phyloP scores from a whole-genome alignment of 1,284 basidiomycete genomes.

The Heterobasidion parviporum region DNA sequence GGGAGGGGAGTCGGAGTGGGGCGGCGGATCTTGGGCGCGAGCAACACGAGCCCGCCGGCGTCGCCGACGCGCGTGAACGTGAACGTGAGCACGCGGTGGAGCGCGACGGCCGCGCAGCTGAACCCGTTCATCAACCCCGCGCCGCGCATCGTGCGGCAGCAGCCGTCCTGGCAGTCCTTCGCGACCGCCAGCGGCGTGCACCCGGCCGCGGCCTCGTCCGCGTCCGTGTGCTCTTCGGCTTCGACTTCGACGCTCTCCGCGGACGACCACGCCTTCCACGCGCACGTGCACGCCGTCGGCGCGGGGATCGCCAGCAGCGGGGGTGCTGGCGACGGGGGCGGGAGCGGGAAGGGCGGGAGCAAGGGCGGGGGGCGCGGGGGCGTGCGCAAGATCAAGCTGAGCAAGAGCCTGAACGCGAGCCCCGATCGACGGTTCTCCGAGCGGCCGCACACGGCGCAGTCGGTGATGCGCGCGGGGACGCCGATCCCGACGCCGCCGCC shows the following conservation, averaged over 20 bases:
- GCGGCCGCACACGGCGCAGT: no score
- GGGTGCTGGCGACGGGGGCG: no score
- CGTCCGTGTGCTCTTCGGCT: background rate
- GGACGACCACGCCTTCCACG: background rate
- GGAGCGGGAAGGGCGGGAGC: no score
- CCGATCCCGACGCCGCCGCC: slow-evolving; percentile 1
- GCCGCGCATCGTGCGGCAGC: slow-evolving; percentile 21
- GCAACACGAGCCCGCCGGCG: background rate
- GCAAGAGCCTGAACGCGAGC: no score
- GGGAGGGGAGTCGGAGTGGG: background rate
- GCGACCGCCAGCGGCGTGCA: background rate
- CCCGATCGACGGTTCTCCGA: no score
- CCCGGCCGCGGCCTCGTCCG: background rate
- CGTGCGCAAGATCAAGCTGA: no score
- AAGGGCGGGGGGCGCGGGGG: no score
- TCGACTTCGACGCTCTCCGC: background rate
- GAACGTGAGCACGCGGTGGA: background rate
- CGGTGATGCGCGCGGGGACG: slow-evolving; percentile 6
- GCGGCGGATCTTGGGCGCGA: background rate
- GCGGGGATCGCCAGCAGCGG: no score
- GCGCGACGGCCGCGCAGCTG: slow-evolving; percentile 2
- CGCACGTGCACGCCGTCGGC: background rate
- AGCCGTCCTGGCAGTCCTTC: background rate
- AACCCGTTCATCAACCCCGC: slow-evolving; percentile 44
- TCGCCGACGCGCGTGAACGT: background rate